Evolutionary conservation across 2,329 filamentous ascomycete species (phyloP).

Genomic region (Beauveria caledonica): DNA sequence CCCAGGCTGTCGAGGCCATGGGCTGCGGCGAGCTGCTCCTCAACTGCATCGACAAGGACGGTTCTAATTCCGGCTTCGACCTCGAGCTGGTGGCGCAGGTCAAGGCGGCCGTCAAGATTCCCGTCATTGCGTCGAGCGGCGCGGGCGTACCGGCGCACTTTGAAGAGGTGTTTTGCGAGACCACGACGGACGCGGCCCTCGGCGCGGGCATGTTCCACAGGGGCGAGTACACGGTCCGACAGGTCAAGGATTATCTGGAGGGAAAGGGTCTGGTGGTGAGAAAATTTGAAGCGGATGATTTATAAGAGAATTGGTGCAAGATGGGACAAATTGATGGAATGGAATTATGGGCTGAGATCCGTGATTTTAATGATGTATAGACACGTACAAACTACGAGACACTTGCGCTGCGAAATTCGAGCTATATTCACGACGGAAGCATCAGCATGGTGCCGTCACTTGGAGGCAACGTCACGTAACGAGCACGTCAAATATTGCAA

Average conservation of each 20-base stretch:
- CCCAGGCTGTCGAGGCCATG: conserved; percentile 88
- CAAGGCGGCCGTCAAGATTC: conserved; percentile 79
- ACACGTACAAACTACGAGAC: not conserved
- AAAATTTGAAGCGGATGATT: conserved; percentile 64
- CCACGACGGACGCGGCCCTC: conserved; percentile 81
- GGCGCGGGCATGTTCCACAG: conserved; percentile 98
- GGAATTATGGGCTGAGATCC: not conserved
- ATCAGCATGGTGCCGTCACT: no score
- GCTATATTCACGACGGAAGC: not conserved
- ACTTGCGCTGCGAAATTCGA: not conserved
- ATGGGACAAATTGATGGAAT: no score
- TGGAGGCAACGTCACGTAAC: no score
- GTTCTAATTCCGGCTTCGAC: conserved; percentile 90
- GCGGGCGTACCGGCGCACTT: conserved; percentile 86
- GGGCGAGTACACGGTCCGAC: conserved; percentile 85
- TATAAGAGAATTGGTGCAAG: conserved; percentile 14
- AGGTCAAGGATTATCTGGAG: conserved; percentile 80
- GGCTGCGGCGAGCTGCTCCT: conserved; percentile 88
- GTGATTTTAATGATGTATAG: not conserved
- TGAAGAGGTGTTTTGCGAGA: conserved; percentile 78
- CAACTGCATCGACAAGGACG: conserved; percentile 97
- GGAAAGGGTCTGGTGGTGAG: conserved; percentile 69
- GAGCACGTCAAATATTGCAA: no score
- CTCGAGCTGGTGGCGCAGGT: conserved; percentile 84
- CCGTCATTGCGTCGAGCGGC: conserved; percentile 90